phyloP scores from a whole-genome alignment of 2,329 filamentous ascomycete genomes.

The Aspergillus proliferans region DNA sequence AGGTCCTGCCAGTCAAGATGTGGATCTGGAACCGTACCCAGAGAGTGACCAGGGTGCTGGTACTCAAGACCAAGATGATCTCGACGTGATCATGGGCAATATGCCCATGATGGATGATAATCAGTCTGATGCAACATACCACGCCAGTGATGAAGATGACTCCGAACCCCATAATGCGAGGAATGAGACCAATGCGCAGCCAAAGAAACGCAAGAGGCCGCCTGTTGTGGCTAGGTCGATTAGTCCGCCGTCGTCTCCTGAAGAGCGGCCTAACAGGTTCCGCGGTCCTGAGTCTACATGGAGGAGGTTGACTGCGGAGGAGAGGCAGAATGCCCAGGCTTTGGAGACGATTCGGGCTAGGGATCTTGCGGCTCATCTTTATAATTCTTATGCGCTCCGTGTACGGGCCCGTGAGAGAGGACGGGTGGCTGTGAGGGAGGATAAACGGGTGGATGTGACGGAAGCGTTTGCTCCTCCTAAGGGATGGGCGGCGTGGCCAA shows the following conservation, averaged over 20 bases:
- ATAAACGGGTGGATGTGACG: conserved; percentile 5
- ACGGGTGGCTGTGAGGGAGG: conserved; percentile 4
- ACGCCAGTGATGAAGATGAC: conserved; percentile 13
- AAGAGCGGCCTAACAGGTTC: conserved; percentile 63
- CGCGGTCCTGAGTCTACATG: conserved; percentile 62
- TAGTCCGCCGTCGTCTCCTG: conserved; percentile 9
- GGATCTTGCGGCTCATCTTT: conserved; percentile 71
- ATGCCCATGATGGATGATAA: conserved; percentile 12
- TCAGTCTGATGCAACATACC: conserved; percentile 20
- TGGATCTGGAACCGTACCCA: conserved; percentile 8
- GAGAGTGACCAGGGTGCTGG: conserved; percentile 4
- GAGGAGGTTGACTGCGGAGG: conserved; percentile 83
- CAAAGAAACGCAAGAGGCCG: not conserved
- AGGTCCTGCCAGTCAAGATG: conserved; percentile 19
- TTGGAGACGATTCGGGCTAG: conserved; percentile 58
- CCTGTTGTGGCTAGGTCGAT: not conserved
- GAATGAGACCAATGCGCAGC: not conserved
- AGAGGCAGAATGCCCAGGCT: conserved; percentile 60
- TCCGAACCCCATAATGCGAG: not conserved
- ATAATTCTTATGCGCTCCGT: conserved; percentile 68
- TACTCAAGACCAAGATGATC: conserved; percentile 10
- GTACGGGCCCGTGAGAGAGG: conserved; percentile 28
- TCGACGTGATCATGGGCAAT: conserved; percentile 17
- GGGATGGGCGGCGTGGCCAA: conserved; percentile 80
- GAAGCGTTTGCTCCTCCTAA: conserved; percentile 43